Base-by-base conservation (phyloP, 129 eudicot species). In the Deinandra increscens region DNA sequence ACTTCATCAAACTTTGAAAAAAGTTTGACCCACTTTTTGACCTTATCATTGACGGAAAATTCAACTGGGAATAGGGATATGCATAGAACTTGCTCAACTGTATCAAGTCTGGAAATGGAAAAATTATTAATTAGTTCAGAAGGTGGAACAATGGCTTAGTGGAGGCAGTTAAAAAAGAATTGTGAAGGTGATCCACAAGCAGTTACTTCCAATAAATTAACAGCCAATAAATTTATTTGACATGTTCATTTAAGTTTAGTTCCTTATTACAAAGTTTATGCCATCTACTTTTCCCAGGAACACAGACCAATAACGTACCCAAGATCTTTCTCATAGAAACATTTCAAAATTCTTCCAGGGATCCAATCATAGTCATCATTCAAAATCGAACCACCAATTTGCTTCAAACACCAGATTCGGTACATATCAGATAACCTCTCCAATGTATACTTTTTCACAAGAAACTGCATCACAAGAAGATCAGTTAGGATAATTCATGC, bases 401-500 rank as follows among this genome's bases (percentile, higher is more conserved):
- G 64, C 65, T 73, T 89, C 81, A 53, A 73, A 74, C 95, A 87
- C 81, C 81, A 87, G 41, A 51, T 79, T 58, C 82, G 81, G 77
- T 84, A 89, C 59, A 89, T 85, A 68, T 87, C 97, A 20, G 97
- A 86, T 69, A 93, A 79, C 80, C 95, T 85, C 77, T 93, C 97
- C 85, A 93, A 78, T 7, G 99, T 78, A 73, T 85, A 89, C 66
- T 70, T 85, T 81, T 89, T 93, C 34, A 93, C 90, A 71, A 85
- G 83, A 79, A 81, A 61, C 99, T 93, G 92, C 22, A 74, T 36
- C 60, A 68, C 14, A 26, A 71, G 36, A 29, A 38, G 39, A 66
- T 37, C 6, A n/a, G 18, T 48, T 69, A 77, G 13, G 22, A 34
- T 12, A 41, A 55, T 15, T 20, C 39, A n/a, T 38, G 72, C n/a